Conservation (phyloP, 1,284 basidiomycete species). For the Athelia sp. region DNA sequence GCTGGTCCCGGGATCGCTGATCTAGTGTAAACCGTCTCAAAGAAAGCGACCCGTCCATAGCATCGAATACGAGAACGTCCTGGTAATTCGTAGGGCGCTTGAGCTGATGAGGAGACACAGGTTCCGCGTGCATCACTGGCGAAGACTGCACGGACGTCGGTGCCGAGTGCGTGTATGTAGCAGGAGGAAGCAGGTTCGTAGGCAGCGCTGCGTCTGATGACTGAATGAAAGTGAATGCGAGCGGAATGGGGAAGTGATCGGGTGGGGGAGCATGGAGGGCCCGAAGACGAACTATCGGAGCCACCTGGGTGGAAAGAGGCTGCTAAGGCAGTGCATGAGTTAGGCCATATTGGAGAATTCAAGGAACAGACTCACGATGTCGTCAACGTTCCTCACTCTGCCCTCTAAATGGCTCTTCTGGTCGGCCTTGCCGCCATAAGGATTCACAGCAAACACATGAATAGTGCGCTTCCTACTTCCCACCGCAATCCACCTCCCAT, state of each 20-base stretch:
- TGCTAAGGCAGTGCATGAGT: conserved; percentile 28
- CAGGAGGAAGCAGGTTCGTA: conserved; percentile 33
- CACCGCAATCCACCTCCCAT: conserved; percentile 70
- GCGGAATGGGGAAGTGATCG: conserved; percentile 31
- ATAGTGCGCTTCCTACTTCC: conserved; percentile 59
- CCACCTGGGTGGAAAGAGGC: conserved; percentile 47
- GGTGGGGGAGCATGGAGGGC: conserved; percentile 25
- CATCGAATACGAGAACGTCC: conserved; percentile 64
- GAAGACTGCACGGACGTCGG: conserved; percentile 25
- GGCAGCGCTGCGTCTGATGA: conserved; percentile 32
- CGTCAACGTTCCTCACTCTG: conserved; percentile 48
- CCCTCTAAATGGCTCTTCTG: conserved; percentile 58
- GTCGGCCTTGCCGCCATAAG: conserved; percentile 68
- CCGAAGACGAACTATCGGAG: conserved; percentile 55
- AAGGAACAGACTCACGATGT: conserved; percentile 34
- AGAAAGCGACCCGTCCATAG: conserved; percentile 49
- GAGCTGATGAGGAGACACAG: conserved; percentile 29
- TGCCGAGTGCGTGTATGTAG: conserved; percentile 27
- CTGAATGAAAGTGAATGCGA: conserved; percentile 53
- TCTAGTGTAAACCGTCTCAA: conserved; percentile 51
- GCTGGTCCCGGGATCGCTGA: conserved; percentile 23
- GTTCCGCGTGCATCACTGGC: conserved; percentile 21
- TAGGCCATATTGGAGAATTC: neutral
- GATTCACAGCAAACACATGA: conserved; percentile 76
- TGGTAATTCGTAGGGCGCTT: conserved; percentile 44